Conservation (phyloP, 2,329 filamentous ascomycete species). For the Talaromyces sp. region DNA sequence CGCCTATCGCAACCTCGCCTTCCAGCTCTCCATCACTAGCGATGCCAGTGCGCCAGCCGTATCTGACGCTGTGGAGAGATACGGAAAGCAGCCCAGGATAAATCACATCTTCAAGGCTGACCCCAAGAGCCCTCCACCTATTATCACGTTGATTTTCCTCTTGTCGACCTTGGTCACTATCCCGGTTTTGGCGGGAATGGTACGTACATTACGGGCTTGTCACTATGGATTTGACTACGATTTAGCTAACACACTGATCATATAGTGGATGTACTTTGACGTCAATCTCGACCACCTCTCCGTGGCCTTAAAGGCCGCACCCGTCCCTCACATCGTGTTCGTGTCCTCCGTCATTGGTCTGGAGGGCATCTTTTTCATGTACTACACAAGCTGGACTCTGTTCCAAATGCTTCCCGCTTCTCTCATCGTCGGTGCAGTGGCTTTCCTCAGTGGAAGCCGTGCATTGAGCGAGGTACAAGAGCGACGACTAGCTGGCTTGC, state of each 20-base stretch:
- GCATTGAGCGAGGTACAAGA: slow-evolving; percentile 91
- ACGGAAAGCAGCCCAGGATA: slow-evolving; percentile 80
- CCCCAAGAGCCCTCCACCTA: slow-evolving; percentile 73
- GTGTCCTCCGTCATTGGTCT: slow-evolving; percentile 82
- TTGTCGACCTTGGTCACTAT: slow-evolving; percentile 70
- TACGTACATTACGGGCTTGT: slow-evolving; percentile 43
- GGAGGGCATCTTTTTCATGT: slow-evolving; percentile 90
- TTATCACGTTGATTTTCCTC: slow-evolving; percentile 77
- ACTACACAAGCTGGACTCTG: slow-evolving; percentile 88
- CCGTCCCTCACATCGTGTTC: slow-evolving; percentile 79
- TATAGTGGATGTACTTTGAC: slow-evolving; percentile 75
- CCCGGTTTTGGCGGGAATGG: slow-evolving; percentile 68
- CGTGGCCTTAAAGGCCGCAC: slow-evolving; percentile 72
- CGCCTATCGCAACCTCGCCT: slow-evolving; percentile 67
- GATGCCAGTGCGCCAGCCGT: slow-evolving; percentile 62
- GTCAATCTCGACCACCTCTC: slow-evolving; percentile 77
- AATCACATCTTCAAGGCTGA: slow-evolving; percentile 85
- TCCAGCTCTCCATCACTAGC: slow-evolving; percentile 67
- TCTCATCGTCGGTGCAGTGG: slow-evolving; percentile 64
- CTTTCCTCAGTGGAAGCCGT: slow-evolving; percentile 83
- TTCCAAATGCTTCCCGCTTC: slow-evolving; percentile 82
- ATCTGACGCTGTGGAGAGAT: slow-evolving; percentile 70
- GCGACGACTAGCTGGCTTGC: slow-evolving; percentile 71
- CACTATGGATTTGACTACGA: slow-evolving; percentile 17
- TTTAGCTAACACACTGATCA: slow-evolving; percentile 24